Conservation (phyloP, 495 filamentous ascomycete genomes). For the Pseudomonodictys pantanalensis region DNA sequence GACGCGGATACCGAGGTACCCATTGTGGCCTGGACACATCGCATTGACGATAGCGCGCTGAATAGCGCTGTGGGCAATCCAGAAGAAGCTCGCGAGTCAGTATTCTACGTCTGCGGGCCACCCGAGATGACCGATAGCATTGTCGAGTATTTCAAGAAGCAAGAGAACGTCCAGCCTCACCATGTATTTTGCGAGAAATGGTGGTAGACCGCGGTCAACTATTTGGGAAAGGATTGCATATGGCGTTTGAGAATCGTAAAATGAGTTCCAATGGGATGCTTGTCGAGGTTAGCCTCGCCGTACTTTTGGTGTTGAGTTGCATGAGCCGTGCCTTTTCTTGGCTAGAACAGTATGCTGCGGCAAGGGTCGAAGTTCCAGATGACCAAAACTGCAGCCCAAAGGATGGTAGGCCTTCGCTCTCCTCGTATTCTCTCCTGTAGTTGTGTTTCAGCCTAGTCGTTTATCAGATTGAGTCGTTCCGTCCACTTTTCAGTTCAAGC, state of each 20-base stretch:
- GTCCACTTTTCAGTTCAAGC: not conserved
- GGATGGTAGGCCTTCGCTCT: not conserved
- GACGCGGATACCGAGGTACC: not conserved
- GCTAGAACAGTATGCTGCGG: not conserved
- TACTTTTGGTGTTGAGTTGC: not conserved
- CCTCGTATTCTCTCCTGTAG: not conserved
- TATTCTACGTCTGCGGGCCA: constrained; percentile 78
- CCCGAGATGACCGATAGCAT: constrained; percentile 77
- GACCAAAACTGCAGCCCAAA: not conserved
- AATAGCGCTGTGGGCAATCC: constrained; percentile 44
- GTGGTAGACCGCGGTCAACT: no score
- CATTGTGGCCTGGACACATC: constrained; percentile 38
- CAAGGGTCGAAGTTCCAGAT: not conserved
- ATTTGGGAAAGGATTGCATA: not conserved
- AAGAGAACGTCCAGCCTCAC: constrained; percentile 53
- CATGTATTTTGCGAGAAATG: constrained; percentile 80
- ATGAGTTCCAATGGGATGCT: not conserved
- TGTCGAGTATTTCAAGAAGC: constrained; percentile 52
- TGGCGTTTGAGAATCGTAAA: not conserved
- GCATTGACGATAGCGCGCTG: constrained; percentile 4
- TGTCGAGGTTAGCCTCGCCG: not conserved
- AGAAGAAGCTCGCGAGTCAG: constrained; percentile 48
- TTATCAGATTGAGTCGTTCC: not conserved
- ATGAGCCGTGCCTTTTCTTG: not conserved
- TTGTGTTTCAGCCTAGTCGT: not conserved